Conservation (phyloP, 1,139 yeast genomes). For the Hansenula lynferdii region DNA sequence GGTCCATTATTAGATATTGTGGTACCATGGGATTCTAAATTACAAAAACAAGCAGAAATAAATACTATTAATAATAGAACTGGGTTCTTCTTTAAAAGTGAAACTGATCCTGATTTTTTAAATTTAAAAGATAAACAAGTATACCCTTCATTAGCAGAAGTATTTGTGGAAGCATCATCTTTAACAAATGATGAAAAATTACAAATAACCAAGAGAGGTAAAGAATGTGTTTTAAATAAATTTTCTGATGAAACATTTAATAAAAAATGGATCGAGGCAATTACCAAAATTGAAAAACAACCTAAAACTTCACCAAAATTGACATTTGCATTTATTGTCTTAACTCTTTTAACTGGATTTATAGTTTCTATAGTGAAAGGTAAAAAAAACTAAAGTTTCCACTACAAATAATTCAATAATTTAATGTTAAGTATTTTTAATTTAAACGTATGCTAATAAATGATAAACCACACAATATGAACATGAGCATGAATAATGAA, state of each 20-base stretch:
- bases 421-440: too few species aligned
- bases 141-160: conserved; percentile 41
- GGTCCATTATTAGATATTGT: conserved; percentile 93
- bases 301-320: neutral
- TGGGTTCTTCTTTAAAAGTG: conserved; percentile 73
- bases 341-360: neutral
- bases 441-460: too few species aligned
- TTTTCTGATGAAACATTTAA: conserved; percentile 70
- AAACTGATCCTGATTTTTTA: conserved; percentile 55
- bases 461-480: too few species aligned
- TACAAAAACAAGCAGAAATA: conserved; percentile 22
- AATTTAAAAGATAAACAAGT: conserved; percentile 13
- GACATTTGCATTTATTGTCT: neutral
- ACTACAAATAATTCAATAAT: too few species aligned
- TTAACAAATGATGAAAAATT: conserved; percentile 35
- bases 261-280: conserved; percentile 48
- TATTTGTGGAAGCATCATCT: conserved; percentile 37
- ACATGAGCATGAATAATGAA: too few species aligned
- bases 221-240: conserved; percentile 44
- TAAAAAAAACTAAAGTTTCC: too few species aligned
- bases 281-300: conserved; percentile 20
- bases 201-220: conserved; percentile 46
- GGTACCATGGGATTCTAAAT: conserved; percentile 41
- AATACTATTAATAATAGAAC: conserved; percentile 35
- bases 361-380: neutral